These are phyloP conservation scores for Colletotrichum liaoningense DNA, from an alignment of 2,329 filamentous ascomycete genomes.

Conservation along the genomic window DNA sequence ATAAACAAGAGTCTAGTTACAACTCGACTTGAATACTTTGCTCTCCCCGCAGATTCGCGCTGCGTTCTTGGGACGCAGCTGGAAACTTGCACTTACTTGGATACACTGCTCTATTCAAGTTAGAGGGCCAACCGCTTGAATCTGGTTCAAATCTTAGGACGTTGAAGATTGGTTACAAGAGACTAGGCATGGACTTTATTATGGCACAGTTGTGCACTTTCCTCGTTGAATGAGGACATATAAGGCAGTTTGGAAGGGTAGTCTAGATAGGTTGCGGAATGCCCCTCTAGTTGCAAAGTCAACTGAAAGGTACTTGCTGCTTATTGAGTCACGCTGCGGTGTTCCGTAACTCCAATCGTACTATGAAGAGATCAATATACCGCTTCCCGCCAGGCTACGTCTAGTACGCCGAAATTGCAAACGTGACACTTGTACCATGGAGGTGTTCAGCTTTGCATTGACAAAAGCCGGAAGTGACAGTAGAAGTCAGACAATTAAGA, in stretches of 20 bases:
- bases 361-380: not conserved
- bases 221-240: not conserved
- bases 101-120: too few relatives aligned
- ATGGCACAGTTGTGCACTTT: not conserved
- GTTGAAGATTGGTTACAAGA: not conserved
- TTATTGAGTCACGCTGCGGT: not conserved
- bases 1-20: not conserved
- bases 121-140: too few relatives aligned
- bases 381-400: not conserved
- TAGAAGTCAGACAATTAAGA: not conserved
- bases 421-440: too few relatives aligned
- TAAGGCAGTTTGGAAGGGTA: not conserved
- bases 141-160: too few relatives aligned
- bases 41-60: not conserved
- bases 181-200: not conserved
- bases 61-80: not conserved
- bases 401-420: not conserved
- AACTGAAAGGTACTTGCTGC: not conserved
- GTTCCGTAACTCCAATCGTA: not conserved
- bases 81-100: not conserved
- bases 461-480: rapidly evolving
- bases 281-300: not conserved
- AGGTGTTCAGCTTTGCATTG: not conserved
- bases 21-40: not conserved
- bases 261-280: not conserved